phyloP scores from a whole-genome alignment of 176 grass and related monocot species.

The Miscanthus lutarioriparius region DNA sequence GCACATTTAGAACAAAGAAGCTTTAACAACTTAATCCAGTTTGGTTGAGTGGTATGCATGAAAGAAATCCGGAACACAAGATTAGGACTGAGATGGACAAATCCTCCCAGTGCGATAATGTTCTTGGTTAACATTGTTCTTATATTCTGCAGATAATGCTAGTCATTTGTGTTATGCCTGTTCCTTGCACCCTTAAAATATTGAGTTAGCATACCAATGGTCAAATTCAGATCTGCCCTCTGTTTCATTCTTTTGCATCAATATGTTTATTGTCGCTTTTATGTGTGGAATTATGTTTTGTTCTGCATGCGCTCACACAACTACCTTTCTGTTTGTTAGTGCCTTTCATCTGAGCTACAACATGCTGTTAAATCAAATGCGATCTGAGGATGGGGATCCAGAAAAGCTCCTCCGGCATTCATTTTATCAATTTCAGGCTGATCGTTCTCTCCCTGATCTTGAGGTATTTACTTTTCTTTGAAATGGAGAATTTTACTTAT shows the following conservation, averaged over 20 bases:
- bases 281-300: neutral
- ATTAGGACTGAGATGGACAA: neutral
- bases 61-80: neutral
- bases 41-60: neutral
- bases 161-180: neutral
- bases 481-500: neutral
- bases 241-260: neutral
- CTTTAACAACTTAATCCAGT: neutral
- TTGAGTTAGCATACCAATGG: neutral
- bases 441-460: slow-evolving; percentile 82
- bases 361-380: slow-evolving; percentile 97
- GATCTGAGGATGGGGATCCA: slow-evolving; percentile 92
- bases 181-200: slow-evolving; percentile 22
- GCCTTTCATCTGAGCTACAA: slow-evolving; percentile 98
- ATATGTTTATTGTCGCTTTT: neutral
- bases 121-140: neutral
- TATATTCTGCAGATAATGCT: neutral
- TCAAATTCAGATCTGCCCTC: neutral
- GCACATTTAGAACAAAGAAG: neutral
- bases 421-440: slow-evolving; percentile 96
- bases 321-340: slow-evolving; percentile 47
- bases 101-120: neutral
- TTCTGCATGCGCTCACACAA: neutral
- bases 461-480: slow-evolving; percentile 58
- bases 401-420: slow-evolving; percentile 93